Evolutionary conservation across 352 stramenopile species (phyloP), one percentile per base, ranked within the genome.

Genomic region (Phytopythium aichiense): DNA sequence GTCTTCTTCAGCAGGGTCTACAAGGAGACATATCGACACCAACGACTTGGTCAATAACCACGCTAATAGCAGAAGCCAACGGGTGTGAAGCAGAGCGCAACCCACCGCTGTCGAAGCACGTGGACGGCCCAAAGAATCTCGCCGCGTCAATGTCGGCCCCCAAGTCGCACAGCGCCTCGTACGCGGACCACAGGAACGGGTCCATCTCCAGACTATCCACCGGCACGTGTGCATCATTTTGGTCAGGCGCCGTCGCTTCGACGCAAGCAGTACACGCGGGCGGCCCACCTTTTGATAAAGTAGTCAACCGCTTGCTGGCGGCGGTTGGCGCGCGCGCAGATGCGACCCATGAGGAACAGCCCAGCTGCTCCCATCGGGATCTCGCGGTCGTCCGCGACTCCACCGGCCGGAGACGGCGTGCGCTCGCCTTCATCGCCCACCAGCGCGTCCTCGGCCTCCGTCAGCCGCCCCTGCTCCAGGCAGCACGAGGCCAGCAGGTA

Each of bases 111-210:
- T 66, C 72, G n/a, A 84, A 80, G 38, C 68, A 89, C 33, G 72
- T 87, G 25, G 69, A 54, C 23, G 52, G 9, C 6, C 80, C 74
- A 58, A 94, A 95, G 67, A 94, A 94, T 13, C 58, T 67, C 35
- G 73, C 53, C 1, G 78, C 77, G 9, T 94, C 80, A 13, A 89
- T 35, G 50, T 91, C 80, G 7, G 76, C 86, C 37, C 96, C 96
- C 15, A 99, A 72, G 60, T 98, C 87, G 56, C 92, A 98, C 6
- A 99, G 77, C 38, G 94, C 83, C 60, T 98, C 89, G 67, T 96
- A 98, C 45, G 91, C 91, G 13, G 78, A 85, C 92, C 93, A 98
- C 64, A 98, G 70, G 20, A 93, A 89, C 23, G 89, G 74, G 68
- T 98, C 95, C 20, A 96, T 61, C 65, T 97, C 72, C 57, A 98